Base-by-base conservation (phyloP, 2,329 filamentous ascomycete species). In the Daldinia eschscholtzii region DNA sequence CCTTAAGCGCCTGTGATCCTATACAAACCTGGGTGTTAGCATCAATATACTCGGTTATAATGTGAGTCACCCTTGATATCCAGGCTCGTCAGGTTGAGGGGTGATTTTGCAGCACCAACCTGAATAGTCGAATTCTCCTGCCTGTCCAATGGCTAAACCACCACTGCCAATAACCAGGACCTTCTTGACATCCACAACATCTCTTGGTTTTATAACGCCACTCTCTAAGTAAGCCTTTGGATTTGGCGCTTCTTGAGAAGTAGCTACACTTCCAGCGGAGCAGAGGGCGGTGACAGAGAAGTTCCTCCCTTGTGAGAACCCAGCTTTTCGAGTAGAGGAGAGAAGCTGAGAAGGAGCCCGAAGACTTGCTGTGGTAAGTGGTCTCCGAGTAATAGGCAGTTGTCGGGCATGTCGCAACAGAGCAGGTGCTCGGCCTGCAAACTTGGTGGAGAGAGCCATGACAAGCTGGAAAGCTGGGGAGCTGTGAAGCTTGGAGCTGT, bases 81-180 rank as follows among this genome's bases (percentile, higher is more conserved):
- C 65, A 70, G 15, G 55, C 50, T 65, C 46, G 46, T n/a, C 1
- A n/a, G 23, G 20, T 41, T 68, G 57, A 56, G 60, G 62, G 50
- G 48, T 12, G 20, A 39, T 33, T 46, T 56, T 61, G 56, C 33
- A 53, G 73, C 71, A 86, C 90, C 74, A 86, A 97, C 94, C 95
- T 81, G 96, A 98, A 83, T 98, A 98, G 83, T 98, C 95, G 77
- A 98, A 98, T 85, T 98, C 95, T 84, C 95, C 95, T 73, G 95
- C 95, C 83, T 98, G 95, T 72, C 95, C 95, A 88, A 98, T 98
- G 80, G 93, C 93, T 75, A 98, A 87, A 82, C 95, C 95, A 84
- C 95, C 95, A 83, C 91, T 94, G 67, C 95, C 95, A 84, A 98
- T 97, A 75, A 98, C 94, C 70, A 98, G 85, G 59, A 98, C 95